Base-by-base conservation (phyloP, 2,329 filamentous ascomycete genomes). In the Lecanicillium sp. region DNA sequence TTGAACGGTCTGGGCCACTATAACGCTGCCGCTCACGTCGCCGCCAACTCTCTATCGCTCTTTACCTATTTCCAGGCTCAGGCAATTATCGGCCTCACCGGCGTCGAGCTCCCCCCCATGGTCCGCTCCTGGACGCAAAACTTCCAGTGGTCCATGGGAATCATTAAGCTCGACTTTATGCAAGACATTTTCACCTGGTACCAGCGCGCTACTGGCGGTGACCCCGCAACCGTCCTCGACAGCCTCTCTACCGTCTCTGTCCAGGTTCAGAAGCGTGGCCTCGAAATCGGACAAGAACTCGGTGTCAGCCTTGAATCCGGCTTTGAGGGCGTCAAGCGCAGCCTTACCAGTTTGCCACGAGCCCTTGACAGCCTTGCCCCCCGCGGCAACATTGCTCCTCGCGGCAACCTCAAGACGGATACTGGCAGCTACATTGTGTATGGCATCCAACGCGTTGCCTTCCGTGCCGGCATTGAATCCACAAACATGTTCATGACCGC, bases 81-180 rank as follows among this genome's bases (percentile, higher is more conserved):
- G 62, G 89, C 90, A 18, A 87, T 95, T 61, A 71, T 95, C 52
- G 89, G 89, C 46, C 81, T 95, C 62, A 85, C 82, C 38, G 77
- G 83, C 15, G 82, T 95, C 12, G 70, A 73, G 33, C 74, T 95
- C 38, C 90, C 90, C 9, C 90, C 90, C 0, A 85, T 95, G 44
- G 90, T 94, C 38, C 75, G 85, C 53, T 75, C 89, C 0, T 96
- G 90, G 90, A 95, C 89, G 2, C 89, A 95, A 64, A 90, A 95
- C 64, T 95, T 96, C 66, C 85, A 94, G 57, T 96, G 90, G 90
- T 94, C 83, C 54, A 92, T 96, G 86, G 90, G 90, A 51, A 88
- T 96, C 52, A 94, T 96, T 52, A 76, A 77, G 37, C 73, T 95
- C 30, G 71, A 70, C n/a, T 95, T 94, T 59, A 75, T 95, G 65